Percentiles rank a stretch among this genome's conserved stretches.
Evolutionary conservation across 2,329 filamentous ascomycete species (phyloP).

Genomic region (Scytalidium sp.): DNA sequence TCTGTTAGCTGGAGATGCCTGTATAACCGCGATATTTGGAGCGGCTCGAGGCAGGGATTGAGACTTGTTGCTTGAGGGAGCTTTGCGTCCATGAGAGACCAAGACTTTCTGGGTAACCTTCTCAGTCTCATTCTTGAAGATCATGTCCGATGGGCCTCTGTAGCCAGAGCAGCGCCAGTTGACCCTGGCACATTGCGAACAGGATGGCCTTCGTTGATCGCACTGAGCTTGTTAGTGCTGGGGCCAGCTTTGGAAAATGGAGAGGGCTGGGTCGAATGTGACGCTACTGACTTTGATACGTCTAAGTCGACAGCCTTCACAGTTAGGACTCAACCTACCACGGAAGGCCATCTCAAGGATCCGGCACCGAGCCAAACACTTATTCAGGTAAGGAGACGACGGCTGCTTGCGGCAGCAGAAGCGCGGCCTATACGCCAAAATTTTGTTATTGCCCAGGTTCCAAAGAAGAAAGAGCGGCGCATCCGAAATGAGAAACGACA

Average conservation of each 20-base stretch:
- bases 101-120: too few relatives aligned
- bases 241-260: background rate
- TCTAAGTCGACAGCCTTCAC: background rate
- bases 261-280: background rate
- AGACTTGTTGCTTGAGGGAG: too few relatives aligned
- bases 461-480: background rate
- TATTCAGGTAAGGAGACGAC: background rate
- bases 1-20: too few relatives aligned
- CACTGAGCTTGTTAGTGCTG: background rate
- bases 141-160: too few relatives aligned
- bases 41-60: too few relatives aligned
- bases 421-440: background rate
- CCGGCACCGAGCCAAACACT: background rate
- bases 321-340: background rate
- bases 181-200: too few relatives aligned
- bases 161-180: too few relatives aligned
- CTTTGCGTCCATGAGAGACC: too few relatives aligned
- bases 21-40: too few relatives aligned
- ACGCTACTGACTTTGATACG: background rate
- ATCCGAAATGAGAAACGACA: background rate
- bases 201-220: background rate
- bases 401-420: background rate
- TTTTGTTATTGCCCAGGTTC: background rate
- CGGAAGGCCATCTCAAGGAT: background rate
- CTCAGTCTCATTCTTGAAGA: too few relatives aligned